Evolutionary conservation across 345 rosid genomes (phyloP).

Genomic region (Cardamine resedifolia): DNA sequence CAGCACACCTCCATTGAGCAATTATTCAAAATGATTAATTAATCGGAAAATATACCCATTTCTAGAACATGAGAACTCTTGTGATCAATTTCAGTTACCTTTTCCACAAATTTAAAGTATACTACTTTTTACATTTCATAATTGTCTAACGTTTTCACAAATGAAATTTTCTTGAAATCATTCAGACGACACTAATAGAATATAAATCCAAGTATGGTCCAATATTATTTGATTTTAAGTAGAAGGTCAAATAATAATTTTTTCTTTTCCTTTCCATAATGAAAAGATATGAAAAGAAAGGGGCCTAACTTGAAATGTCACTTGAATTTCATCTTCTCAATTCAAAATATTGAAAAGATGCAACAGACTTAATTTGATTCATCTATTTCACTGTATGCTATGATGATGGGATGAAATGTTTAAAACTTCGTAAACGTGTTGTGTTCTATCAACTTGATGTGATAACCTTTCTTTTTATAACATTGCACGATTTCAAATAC

Average conservation of each 20-base stretch:
- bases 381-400: neutral
- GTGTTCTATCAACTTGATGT: conserved; percentile 17
- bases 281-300: conserved; percentile 12
- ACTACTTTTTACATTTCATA: too few species aligned
- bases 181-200: too few species aligned
- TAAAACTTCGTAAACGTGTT: conserved; percentile 14
- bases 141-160: too few species aligned
- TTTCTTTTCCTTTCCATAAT: neutral
- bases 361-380: neutral
- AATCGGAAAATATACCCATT: too few species aligned
- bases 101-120: neutral
- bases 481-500: conserved; percentile 4
- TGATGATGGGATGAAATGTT: conserved; percentile 8
- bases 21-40: too few species aligned
- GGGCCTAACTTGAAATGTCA: neutral
- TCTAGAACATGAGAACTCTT: too few species aligned
- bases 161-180: too few species aligned
- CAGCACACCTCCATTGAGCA: too few species aligned
- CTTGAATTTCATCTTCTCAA: neutral
- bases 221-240: too few species aligned
- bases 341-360: neutral
- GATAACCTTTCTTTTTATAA: conserved; percentile 16
- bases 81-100: neutral
- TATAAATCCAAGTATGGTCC: neutral
- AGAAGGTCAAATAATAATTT: too few species aligned